Evolutionary conservation across 225 moss, liverwort and hornwort genomes (phyloP).

Genomic region (Physcomitrium patens): DNA sequence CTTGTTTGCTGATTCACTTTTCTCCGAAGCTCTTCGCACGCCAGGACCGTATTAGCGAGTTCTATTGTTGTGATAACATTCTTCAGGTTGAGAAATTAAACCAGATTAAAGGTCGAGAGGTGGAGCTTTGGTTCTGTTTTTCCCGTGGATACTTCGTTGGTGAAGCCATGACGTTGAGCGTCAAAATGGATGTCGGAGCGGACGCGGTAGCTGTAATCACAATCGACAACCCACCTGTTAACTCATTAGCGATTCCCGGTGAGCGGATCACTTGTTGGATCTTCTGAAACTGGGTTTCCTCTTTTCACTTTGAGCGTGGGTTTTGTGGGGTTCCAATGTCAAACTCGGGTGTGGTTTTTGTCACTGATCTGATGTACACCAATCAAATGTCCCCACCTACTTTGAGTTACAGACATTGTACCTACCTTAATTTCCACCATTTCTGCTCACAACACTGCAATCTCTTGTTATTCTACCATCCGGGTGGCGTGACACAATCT

Average conservation of each 20-base stretch:
- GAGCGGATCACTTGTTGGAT: constrained; percentile 23
- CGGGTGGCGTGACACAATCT: too few relatives aligned
- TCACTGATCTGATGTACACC: neutral
- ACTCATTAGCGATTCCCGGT: constrained; percentile 83
- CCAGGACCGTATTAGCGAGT: neutral
- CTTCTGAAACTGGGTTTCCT: neutral
- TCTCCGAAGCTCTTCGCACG: neutral
- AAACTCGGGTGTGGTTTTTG: neutral
- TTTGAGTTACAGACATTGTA: neutral
- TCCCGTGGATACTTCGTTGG: neutral
- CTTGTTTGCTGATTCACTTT: constrained; percentile 24
- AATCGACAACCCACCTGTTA: constrained; percentile 82
- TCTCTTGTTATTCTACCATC: too few relatives aligned
- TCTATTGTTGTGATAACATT: neutral
- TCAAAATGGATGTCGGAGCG: constrained; percentile 77
- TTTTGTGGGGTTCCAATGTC: constrained; percentile 13
- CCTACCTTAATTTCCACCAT: too few relatives aligned
- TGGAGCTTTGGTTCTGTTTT: constrained; percentile 3
- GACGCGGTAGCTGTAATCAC: constrained; percentile 94
- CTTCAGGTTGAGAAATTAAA: neutral
- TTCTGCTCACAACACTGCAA: too few relatives aligned
- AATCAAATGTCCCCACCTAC: neutral
- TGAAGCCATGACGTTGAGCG: constrained; percentile 56
- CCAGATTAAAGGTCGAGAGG: constrained; percentile 21
- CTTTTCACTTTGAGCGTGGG: neutral